Conservation (phyloP, 2,329 filamentous ascomycete species). For the Daldinia sp. region DNA sequence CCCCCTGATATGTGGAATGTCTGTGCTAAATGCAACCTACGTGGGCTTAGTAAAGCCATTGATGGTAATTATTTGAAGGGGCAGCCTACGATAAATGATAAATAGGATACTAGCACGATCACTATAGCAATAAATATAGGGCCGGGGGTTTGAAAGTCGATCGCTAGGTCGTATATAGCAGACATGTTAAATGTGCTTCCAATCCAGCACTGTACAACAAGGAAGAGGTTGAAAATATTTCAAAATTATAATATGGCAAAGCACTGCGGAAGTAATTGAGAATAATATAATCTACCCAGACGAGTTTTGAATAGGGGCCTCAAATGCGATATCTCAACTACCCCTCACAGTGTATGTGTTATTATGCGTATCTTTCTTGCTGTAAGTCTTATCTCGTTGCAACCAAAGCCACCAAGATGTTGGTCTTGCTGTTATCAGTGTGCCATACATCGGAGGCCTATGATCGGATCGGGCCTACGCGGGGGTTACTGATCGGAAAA, state of each 20-base stretch:
- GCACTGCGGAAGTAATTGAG: neutral
- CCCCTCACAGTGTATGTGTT: neutral
- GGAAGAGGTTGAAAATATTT: neutral
- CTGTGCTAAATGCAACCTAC: slow-evolving; percentile 53
- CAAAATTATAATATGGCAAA: neutral
- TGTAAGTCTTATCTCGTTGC: slow-evolving; percentile 3
- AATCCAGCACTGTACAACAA: neutral
- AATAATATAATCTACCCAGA: neutral
- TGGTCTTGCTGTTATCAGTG: neutral
- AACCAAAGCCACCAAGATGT: slow-evolving; percentile 3
- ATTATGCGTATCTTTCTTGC: neutral
- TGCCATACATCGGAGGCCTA: neutral
- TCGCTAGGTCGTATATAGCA: neutral
- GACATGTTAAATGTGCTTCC: neutral
- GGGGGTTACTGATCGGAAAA: neutral
- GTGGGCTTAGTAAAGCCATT: neutral
- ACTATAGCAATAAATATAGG: neutral
- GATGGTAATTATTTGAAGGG: neutral
- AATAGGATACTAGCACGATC: neutral
- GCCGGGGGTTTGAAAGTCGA: neutral
- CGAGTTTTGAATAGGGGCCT: neutral
- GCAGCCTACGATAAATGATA: neutral
- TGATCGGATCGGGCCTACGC: slow-evolving; percentile 5
- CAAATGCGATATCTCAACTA: slow-evolving; percentile 2
- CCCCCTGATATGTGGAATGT: slow-evolving; percentile 63